Evolutionary conservation across 176 grass and related monocot species (phyloP).

Genomic region (Aegilops longissima): DNA sequence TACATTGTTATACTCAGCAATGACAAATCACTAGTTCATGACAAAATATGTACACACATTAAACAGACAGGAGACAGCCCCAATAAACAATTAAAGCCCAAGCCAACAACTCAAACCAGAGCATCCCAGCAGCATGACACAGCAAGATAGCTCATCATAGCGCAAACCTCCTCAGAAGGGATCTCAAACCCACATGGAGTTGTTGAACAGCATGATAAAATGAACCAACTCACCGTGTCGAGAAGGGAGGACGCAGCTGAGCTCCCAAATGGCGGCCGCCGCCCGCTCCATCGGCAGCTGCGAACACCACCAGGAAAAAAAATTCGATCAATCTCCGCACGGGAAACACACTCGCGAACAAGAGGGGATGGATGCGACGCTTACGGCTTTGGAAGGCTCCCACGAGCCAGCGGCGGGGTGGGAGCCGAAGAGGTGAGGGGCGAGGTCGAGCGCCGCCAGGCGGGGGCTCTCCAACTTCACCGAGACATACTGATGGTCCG

Average conservation of each 20-base stretch:
- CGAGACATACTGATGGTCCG: constrained; percentile 72
- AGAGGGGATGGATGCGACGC: constrained; percentile 24
- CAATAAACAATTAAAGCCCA: not conserved
- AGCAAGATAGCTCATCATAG: not conserved
- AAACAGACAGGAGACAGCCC: not conserved
- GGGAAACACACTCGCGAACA: not conserved
- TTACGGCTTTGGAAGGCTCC: constrained; percentile 79
- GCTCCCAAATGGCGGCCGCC: constrained; percentile 67
- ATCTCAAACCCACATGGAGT: not conserved
- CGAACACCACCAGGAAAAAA: not conserved
- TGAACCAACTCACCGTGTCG: constrained; percentile 55
- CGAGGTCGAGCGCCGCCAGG: constrained; percentile 51
- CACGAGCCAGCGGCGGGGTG: constrained; percentile 70
- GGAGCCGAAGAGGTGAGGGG: constrained; percentile 78
- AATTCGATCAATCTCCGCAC: not conserved
- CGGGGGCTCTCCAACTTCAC: constrained; percentile 70
- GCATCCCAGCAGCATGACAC: not conserved
- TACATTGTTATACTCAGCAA: constrained; percentile 3
- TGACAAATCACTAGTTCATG: not conserved
- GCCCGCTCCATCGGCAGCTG: constrained; percentile 79
- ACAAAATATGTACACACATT: not conserved
- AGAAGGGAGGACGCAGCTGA: constrained; percentile 78
- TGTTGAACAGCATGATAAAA: not conserved
- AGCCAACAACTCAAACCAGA: not conserved
- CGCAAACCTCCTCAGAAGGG: not conserved